Evolutionary conservation across 495 filamentous ascomycete species (phyloP).

Genomic region (Tirmania nivea): DNA sequence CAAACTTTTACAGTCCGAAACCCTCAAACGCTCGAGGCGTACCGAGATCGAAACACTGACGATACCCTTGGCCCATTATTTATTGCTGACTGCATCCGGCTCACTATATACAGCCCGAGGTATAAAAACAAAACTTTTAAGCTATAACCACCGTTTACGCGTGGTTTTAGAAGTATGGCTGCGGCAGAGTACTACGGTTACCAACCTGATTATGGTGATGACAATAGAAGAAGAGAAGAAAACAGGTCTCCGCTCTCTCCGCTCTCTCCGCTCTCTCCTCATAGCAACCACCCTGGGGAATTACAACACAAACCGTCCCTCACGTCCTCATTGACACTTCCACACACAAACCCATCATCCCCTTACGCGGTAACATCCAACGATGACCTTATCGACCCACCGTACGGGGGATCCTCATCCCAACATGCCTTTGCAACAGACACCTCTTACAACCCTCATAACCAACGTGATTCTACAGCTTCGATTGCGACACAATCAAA

Average conservation of each 20-base stretch:
- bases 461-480: constrained; percentile 9
- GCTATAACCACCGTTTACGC: no score
- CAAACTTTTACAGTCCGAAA: no score
- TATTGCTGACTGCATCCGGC: no score
- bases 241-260: not conserved
- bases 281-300: no score
- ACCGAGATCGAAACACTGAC: no score
- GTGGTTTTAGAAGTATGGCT: not conserved
- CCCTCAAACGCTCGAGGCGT: no score
- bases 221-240: not conserved
- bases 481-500: constrained; percentile 6
- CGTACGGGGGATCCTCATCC: constrained; percentile 7
- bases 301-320: no score
- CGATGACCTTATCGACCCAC: constrained; percentile 12
- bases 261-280: not conserved
- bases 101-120: no score
- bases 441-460: constrained; percentile 15
- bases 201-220: not conserved
- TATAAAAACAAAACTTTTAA: no score
- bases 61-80: no score
- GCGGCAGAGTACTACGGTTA: not conserved
- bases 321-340: no score
- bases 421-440: constrained; percentile 15
- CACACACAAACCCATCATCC: no score
- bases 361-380: constrained; percentile 15